A percentile compares a stretch with the other conserved stretches of the same genome.
Conservation (phyloP, 2,329 filamentous ascomycete species). For the Colletotrichum cuscutae region DNA sequence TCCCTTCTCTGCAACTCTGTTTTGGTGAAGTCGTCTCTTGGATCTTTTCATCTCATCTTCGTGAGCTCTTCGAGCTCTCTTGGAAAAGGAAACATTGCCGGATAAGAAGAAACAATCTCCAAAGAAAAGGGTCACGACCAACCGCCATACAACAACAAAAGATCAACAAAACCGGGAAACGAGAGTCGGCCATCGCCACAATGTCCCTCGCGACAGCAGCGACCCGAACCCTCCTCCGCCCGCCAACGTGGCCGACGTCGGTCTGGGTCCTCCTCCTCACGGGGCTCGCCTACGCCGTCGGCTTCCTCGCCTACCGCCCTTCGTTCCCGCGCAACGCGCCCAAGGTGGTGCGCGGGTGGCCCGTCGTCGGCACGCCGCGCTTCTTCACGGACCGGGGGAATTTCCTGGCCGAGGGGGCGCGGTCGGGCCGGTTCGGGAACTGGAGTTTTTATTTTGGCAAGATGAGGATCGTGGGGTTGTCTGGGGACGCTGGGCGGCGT, state of each 20-base stretch:
- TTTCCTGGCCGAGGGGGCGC: constrained; percentile 50
- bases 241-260: constrained; percentile 36
- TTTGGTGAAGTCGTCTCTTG: neutral
- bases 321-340: constrained; percentile 40
- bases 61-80: neutral
- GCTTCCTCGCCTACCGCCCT: constrained; percentile 34
- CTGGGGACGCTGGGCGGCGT: constrained; percentile 52
- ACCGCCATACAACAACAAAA: neutral
- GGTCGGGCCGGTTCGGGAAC: constrained; percentile 49
- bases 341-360: constrained; percentile 43
- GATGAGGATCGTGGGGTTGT: constrained; percentile 55
- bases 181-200: neutral
- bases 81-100: neutral
- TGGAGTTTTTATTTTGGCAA: constrained; percentile 61
- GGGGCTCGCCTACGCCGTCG: constrained; percentile 26
- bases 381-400: constrained; percentile 59
- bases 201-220: constrained; percentile 5
- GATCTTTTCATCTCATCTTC: neutral
- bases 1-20: neutral
- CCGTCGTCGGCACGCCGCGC: constrained; percentile 53
- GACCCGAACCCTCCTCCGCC: constrained; percentile 10
- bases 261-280: constrained; percentile 36
- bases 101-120: neutral
- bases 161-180: neutral
- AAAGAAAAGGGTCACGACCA: neutral